Conservation (phyloP, 176 grass and related monocot species). For the Pontederia paniculata region DNA sequence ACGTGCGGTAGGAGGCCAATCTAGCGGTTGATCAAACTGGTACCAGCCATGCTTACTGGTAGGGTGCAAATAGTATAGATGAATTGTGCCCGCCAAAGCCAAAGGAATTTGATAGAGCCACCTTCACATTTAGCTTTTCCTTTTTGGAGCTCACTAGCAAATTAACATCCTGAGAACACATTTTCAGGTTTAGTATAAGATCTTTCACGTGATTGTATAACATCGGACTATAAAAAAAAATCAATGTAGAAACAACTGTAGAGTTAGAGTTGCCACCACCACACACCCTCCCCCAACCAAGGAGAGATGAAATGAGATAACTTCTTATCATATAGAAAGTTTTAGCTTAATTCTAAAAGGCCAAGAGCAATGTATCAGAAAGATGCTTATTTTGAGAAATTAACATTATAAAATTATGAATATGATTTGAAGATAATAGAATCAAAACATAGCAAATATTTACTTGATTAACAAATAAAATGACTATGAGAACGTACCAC, state of each 20-base stretch:
- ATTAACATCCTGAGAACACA: slow-evolving; percentile 43
- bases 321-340: neutral
- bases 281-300: too few species aligned
- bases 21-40: neutral
- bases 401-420: too few species aligned
- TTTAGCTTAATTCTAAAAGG: too few species aligned
- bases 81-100: slow-evolving; percentile 98
- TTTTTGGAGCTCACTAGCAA: slow-evolving; percentile 67
- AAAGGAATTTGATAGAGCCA: slow-evolving; percentile 87
- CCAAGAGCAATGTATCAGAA: too few species aligned
- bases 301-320: too few species aligned
- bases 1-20: neutral
- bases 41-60: slow-evolving; percentile 23
- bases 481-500: slow-evolving; percentile 46
- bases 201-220: neutral
- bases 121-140: slow-evolving; percentile 82
- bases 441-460: too few species aligned
- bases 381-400: too few species aligned
- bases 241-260: too few species aligned
- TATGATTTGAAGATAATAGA: too few species aligned
- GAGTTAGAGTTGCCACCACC: too few species aligned
- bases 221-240: neutral
- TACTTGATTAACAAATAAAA: too few species aligned
- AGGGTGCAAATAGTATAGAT: slow-evolving; percentile 90
- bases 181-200: neutral